A percentile compares a stretch with the other conserved stretches of the same genome.
Evolutionary conservation across 257 asterid species (phyloP).

Genomic region (Scutellaria barbata): DNA sequence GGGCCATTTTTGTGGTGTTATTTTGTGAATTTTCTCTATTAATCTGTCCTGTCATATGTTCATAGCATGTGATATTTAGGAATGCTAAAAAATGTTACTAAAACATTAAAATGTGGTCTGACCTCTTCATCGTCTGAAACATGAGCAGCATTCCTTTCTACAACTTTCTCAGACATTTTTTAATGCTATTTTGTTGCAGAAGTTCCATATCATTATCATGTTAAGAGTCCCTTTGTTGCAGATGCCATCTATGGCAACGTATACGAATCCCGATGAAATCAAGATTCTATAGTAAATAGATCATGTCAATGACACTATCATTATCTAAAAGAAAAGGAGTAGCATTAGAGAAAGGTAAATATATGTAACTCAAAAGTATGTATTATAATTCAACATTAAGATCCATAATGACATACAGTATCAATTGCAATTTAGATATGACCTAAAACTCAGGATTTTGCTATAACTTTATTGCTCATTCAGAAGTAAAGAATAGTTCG

Average conservation of each 20-base stretch:
- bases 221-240: conserved; percentile 29
- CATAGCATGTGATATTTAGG: conserved; percentile 39
- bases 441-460: not conserved
- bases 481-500: conserved; percentile 34
- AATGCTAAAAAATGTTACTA: conserved; percentile 32
- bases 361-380: no score
- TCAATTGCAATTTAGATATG: conserved; percentile 23
- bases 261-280: conserved; percentile 16
- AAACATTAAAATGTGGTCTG: conserved; percentile 35
- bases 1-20: conserved; percentile 9
- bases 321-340: no score
- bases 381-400: conserved; percentile 16
- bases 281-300: not conserved
- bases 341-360: no score
- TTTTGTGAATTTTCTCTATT: conserved; percentile 8
- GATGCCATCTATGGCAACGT: conserved; percentile 22
- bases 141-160: conserved; percentile 31
- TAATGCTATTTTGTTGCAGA: conserved; percentile 2
- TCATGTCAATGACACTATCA: not conserved
- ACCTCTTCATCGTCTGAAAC: conserved; percentile 36
- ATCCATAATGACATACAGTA: conserved; percentile 5
- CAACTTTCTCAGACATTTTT: conserved; percentile 14
- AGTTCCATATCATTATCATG: conserved; percentile 39
- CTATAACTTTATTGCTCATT: conserved; percentile 34
- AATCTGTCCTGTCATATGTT: conserved; percentile 41